Conservation (phyloP, 2,329 filamentous ascomycete species). For the Capronia americana region DNA sequence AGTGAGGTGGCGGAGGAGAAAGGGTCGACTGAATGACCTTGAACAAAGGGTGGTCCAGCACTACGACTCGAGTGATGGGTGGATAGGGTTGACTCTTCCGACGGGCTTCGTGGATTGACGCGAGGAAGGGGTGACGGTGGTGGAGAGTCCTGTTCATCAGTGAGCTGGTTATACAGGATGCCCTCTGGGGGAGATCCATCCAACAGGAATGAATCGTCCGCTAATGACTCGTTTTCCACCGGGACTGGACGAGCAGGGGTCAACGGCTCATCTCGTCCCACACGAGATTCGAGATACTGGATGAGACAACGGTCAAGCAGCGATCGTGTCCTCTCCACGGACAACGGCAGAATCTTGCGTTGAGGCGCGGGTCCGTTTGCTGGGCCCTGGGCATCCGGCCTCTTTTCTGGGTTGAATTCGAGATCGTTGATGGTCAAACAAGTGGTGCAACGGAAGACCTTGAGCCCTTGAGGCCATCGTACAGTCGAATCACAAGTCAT, state of each 20-base stretch:
- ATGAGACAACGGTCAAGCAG: slow-evolving; percentile 64
- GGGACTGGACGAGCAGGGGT: slow-evolving; percentile 5
- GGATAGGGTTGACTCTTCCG: slow-evolving; percentile 29
- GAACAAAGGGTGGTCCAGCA: slow-evolving; percentile 20
- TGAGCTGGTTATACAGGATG: slow-evolving; percentile 24
- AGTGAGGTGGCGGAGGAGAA: slow-evolving; percentile 25
- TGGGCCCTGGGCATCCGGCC: neutral
- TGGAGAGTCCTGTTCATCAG: slow-evolving; percentile 30
- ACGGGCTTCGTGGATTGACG: slow-evolving; percentile 28
- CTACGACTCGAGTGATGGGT: slow-evolving; percentile 8
- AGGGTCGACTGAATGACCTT: slow-evolving; percentile 25
- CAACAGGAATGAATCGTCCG: slow-evolving; percentile 38
- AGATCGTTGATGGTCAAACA: slow-evolving; percentile 87
- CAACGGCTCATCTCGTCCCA: slow-evolving; percentile 40
- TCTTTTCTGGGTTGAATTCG: slow-evolving; percentile 50
- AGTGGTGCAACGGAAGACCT: slow-evolving; percentile 79
- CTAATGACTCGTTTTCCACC: slow-evolving; percentile 14
- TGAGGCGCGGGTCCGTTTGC: slow-evolving; percentile 16
- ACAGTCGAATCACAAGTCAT: slow-evolving; percentile 85
- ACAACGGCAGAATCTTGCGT: slow-evolving; percentile 54
- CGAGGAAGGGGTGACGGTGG: slow-evolving; percentile 25
- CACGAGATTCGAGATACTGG: slow-evolving; percentile 55
- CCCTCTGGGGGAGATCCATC: slow-evolving; percentile 33
- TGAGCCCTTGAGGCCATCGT: slow-evolving; percentile 75
- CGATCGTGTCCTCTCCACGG: slow-evolving; percentile 64